Conservation (phyloP, 768 basidiomycete species). For the Lactarius quietus region DNA sequence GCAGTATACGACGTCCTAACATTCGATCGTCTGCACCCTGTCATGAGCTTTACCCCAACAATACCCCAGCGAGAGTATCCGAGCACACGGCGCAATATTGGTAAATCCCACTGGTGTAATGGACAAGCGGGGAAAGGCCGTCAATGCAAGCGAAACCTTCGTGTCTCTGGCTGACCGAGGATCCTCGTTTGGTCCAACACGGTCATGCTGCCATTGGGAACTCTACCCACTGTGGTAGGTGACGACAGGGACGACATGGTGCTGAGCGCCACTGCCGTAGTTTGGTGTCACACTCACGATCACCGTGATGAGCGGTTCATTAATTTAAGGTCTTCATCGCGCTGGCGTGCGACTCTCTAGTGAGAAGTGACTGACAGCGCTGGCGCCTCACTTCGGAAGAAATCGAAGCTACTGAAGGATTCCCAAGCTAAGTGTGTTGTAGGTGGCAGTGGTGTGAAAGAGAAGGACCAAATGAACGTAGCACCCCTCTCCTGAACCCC, state of each 20-base stretch:
- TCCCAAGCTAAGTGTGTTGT: background rate
- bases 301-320: background rate
- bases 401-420: background rate
- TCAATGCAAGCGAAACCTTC: background rate
- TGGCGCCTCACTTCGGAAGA: background rate
- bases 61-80: too few species aligned
- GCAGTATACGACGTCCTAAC: background rate
- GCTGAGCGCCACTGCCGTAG: background rate
- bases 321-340: background rate
- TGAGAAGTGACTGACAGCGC: background rate
- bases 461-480: background rate
- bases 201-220: background rate
- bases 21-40: background rate
- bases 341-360: background rate
- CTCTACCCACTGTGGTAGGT: too few species aligned
- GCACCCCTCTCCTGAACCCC: background rate
- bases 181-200: background rate
- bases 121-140: background rate
- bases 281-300: background rate
- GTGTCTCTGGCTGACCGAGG: background rate
- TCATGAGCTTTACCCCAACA: background rate
- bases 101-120: background rate
- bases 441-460: background rate
- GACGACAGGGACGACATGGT: background rate
- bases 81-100: background rate